phyloP scores from a whole-genome alignment of 225 moss, liverwort and hornwort genomes.

The Takakia lepidozioides region DNA sequence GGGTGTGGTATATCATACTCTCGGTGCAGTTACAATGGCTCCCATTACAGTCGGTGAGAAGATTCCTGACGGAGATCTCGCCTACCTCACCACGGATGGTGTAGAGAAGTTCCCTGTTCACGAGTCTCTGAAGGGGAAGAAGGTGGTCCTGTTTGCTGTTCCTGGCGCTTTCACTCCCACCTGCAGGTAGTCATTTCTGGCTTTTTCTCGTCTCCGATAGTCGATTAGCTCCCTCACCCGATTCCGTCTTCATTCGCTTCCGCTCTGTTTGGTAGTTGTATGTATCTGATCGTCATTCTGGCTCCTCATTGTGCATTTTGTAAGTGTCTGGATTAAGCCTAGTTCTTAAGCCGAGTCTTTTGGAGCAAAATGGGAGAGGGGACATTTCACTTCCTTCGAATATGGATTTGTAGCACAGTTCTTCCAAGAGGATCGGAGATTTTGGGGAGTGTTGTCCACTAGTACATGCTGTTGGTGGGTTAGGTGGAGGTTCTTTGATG shows the following conservation, averaged over 20 bases:
- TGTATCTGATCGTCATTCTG: not conserved
- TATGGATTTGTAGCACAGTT: too few species aligned
- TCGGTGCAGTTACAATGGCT: too few species aligned
- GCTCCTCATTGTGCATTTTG: not conserved
- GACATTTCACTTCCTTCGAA: too few species aligned
- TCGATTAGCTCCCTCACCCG: not conserved
- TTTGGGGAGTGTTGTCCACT: too few species aligned
- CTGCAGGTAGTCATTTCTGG: slow-evolving; percentile 44
- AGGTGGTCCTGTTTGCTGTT: slow-evolving; percentile 74
- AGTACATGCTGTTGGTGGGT: too few species aligned
- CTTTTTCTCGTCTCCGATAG: not conserved
- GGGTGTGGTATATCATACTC: too few species aligned
- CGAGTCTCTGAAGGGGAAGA: slow-evolving; percentile 60
- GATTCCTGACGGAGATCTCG: slow-evolving; percentile 43
- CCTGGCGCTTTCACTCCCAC: slow-evolving; percentile 92
- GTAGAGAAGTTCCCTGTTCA: slow-evolving; percentile 25
- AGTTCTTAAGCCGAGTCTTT: not conserved
- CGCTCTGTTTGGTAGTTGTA: not conserved
- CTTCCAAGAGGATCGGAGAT: too few species aligned
- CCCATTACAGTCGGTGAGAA: slow-evolving; percentile 71
- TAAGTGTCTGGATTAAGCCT: not conserved
- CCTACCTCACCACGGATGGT: slow-evolving; percentile 38
- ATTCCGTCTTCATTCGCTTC: too few species aligned
- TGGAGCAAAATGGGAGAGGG: too few species aligned
- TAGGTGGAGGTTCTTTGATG: too few species aligned